Evolutionary conservation across 176 grass and related monocot genomes (phyloP), one percentile per base, ranked within the genome.

Genomic region (Panicum miliaceum): DNA sequence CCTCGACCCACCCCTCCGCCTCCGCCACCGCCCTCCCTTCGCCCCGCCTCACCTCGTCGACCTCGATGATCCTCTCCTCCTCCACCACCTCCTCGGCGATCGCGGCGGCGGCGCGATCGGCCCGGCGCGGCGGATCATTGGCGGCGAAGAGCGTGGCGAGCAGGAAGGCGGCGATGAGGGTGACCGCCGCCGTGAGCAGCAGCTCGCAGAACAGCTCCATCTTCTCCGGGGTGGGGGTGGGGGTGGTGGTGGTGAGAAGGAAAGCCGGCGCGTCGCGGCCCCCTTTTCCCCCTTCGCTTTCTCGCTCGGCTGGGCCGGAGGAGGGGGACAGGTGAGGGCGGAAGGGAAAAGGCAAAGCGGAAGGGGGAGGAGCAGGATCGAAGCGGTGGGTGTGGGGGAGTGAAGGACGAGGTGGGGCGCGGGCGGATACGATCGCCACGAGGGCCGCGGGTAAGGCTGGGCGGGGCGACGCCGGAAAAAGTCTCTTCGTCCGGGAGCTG

Each of bases 141-240:
- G 75, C 43, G 35, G 82, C 70, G 64, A 95, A 47, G 65, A 95
- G 64, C 80, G 84, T 90, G 80, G 85, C 86, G 41, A 95, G 90
- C 69, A 93, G 75, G 89, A 86, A 76, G 66, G 93, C 88, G 25
- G 88, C 79, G 86, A 95, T 71, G 45, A 95, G 81, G 75, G 93
- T 82, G 80, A 83, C 77, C 75, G 29, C 84, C 32, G 86, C 93
- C 42, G 90, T 93, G 86, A 95, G 78, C 56, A 95, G 75, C 69
- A 95, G 90, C 88, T 95, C 90, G 88, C 65, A 84, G 37, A 95
- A 46, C 20, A 93, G 82, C 51, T 88, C 88, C 93, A 95, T 95
- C 82, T 86, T 26, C 45, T 13, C 45, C 12, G 6, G 7, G 1
- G 9, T 9, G 43, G 43, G 2, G 43, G 43, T 46, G 43, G 43